These are phyloP conservation scores for Rhodotorula sp. DNA, from an alignment of 1,284 basidiomycete genomes.

Conservation along the genomic window DNA sequence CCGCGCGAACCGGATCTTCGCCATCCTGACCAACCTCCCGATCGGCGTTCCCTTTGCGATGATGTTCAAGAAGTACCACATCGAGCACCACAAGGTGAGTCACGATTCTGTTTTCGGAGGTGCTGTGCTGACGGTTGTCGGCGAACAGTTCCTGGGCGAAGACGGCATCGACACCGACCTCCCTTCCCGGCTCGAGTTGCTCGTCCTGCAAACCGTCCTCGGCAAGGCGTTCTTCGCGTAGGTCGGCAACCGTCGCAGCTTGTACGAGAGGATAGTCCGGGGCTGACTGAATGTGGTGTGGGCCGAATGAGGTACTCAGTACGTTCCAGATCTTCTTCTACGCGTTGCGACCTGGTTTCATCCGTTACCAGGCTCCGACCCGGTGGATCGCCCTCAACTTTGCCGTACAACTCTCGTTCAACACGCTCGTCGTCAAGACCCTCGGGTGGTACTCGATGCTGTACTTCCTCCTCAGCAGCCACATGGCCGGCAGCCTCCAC, in stretches of 20 bases:
- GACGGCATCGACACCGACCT: conserved; percentile 95
- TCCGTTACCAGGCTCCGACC: conserved; percentile 77
- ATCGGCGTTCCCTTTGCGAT: conserved; percentile 94
- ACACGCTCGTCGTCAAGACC: conserved; percentile 64
- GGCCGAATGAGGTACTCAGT: conserved; percentile 51
- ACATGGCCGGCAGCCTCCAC: conserved; percentile 93
- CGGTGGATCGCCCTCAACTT: conserved; percentile 82
- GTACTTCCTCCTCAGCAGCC: conserved; percentile 82
- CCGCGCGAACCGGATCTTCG: conserved; percentile 76
- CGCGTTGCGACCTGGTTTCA: conserved; percentile 91
- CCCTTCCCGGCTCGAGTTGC: conserved; percentile 78
- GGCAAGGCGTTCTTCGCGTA: conserved; percentile 98
- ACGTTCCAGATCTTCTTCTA: conserved; percentile 99
- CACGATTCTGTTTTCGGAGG: neutral
- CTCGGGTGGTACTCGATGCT: conserved; percentile 66
- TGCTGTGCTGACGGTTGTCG: neutral
- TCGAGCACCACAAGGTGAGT: conserved; percentile 42
- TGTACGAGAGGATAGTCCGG: neutral
- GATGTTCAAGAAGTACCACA: conserved; percentile 70
- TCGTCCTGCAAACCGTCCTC: conserved; percentile 87
- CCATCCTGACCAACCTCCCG: conserved; percentile 86
- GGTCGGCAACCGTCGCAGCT: conserved; percentile 45
- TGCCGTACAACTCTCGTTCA: conserved; percentile 65
- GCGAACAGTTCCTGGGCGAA: conserved; percentile 77
- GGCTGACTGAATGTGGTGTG: neutral